Evolutionary conservation across 768 basidiomycete species (phyloP), one percentile per base, ranked within the genome.

Genomic region (Chalciporus sphaerocephalus): DNA sequence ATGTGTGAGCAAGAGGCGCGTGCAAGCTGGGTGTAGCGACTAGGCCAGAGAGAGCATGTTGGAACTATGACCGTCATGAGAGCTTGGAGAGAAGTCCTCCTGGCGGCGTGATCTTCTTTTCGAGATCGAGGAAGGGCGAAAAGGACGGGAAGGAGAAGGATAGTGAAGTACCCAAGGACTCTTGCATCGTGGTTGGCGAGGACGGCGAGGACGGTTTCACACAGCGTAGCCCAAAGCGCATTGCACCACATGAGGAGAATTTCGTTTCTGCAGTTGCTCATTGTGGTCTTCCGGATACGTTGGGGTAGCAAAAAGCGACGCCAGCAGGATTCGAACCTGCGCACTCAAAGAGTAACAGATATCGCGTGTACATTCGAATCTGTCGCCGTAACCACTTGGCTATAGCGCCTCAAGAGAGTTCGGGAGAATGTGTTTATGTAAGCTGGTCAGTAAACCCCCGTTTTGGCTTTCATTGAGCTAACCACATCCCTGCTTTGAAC

Each of bases 331-430:
- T 66, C 67, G 65, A 66, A 66, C 65, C 65, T 66, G 65, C 67
- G 67, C 67, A 58, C 64, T 66, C 66, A 9, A 65, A 65, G 66
- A 66, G 64, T 61, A 65, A 65, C 66, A 65, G 64, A 65, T 65
- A 42, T 57, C 59, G 50, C 45, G 4, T 35, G 1, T n/a, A 12
- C 24, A 50, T 79, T 79, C 78, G 74, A 81, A 80, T 81, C 79
- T 79, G 73, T 80, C 80, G 80, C 80, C 78, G 78, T 82, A 82
- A 82, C 80, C 80, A 81, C 79, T 81, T 79, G 78, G 80, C 79
- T 80, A 80, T 81, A 79, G 78, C 72, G 68, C 66, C 68, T 30
- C 1, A 0, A 0, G 2, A 8, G 28, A 4, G 5, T 24, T 4
- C 12, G 18, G 7, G 6, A 9, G 21, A 25, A 18, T 7, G 30